Conservation (phyloP, 139 green algal species). For the Volvox reticuliferus region DNA sequence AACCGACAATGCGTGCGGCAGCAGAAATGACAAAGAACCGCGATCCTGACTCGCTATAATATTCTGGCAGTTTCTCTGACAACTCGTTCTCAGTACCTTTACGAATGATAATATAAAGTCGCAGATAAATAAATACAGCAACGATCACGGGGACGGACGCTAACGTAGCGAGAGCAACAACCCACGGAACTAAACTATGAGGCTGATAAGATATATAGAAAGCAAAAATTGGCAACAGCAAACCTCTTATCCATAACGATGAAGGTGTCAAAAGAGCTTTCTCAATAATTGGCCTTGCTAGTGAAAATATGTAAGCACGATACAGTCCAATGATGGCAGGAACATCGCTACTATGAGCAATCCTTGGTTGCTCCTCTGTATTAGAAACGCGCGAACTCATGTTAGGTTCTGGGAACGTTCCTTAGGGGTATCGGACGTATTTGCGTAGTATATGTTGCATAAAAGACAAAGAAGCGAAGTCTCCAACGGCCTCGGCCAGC, state of each 20-base stretch:
- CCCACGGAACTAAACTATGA: neutral
- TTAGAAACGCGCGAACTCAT: neutral
- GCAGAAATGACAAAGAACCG: slow-evolving; percentile 18
- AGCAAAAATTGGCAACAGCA: neutral
- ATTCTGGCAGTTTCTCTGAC: neutral
- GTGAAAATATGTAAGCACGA: neutral
- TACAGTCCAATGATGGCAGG: neutral
- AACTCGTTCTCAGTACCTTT: slow-evolving; percentile 1
- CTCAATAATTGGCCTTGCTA: neutral
- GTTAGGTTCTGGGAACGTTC: no score
- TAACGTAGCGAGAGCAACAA: neutral
- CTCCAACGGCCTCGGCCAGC: no score
- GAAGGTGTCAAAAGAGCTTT: neutral
- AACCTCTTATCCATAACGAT: slow-evolving; percentile 12
- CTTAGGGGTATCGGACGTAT: no score
- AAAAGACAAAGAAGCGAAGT: no score
- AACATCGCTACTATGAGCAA: neutral
- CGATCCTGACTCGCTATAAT: slow-evolving; percentile 19
- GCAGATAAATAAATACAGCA: neutral
- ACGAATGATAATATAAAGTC: neutral
- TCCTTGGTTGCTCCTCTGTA: neutral
- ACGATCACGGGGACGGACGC: neutral
- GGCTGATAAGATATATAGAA: neutral
- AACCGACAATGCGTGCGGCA: neutral
- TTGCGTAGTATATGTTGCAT: no score